phyloP scores from a whole-genome alignment of 306 rosid species.

The barrel medic (Medicago truncatula) region DNA sequence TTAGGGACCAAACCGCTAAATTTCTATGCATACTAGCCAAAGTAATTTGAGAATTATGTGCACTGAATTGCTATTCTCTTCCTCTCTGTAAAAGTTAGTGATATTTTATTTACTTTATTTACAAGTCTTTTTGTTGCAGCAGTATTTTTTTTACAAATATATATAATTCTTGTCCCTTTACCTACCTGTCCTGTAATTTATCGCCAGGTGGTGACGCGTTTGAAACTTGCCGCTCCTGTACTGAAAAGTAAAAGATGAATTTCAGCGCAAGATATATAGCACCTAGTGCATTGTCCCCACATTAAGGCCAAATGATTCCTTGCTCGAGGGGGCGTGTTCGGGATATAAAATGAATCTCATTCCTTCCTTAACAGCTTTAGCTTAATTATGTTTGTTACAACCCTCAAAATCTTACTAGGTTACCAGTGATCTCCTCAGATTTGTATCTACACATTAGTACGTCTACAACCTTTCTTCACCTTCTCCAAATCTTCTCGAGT shows the following conservation, averaged over 20 bases:
- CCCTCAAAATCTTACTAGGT: constrained; percentile 1
- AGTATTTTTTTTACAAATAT: neutral
- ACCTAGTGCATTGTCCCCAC: neutral
- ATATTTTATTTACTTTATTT: neutral
- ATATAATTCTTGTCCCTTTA: neutral
- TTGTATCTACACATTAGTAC: neutral
- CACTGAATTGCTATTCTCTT: neutral
- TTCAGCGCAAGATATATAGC: neutral
- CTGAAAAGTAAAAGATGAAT: constrained; percentile 6
- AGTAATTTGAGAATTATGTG: neutral
- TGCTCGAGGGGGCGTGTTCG: neutral
- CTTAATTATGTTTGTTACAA: constrained; percentile 5
- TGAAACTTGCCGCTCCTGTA: neutral
- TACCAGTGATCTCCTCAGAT: constrained; percentile 1
- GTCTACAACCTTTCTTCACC: neutral
- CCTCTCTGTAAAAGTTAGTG: neutral
- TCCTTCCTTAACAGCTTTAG: neutral
- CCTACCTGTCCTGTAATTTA: neutral
- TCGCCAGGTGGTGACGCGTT: neutral
- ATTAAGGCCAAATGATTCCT: constrained; percentile 2
- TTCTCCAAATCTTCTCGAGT: neutral
- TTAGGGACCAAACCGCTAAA: neutral
- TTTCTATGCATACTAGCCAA: neutral
- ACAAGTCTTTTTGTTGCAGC: neutral
- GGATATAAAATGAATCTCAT: neutral